phyloP scores from a whole-genome alignment of 352 stramenopile genomes.

The Pythium rishiriense region DNA sequence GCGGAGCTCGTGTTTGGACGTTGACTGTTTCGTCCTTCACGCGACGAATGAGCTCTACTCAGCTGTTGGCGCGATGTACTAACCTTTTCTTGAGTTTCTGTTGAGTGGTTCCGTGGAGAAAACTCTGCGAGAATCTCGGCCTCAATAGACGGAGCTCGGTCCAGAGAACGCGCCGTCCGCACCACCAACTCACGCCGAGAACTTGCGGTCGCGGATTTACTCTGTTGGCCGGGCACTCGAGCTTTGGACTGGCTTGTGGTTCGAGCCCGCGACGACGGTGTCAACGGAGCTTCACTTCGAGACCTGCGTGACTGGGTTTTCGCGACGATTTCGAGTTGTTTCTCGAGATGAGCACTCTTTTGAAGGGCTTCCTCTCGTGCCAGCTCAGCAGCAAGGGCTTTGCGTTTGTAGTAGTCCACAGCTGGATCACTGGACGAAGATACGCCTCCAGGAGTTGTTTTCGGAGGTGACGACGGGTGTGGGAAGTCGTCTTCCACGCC shows the following conservation, averaged over 20 bases:
- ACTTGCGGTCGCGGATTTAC: not conserved
- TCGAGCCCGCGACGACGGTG: not conserved
- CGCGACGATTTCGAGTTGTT: conserved; percentile 30
- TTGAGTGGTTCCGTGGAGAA: conserved; percentile 12
- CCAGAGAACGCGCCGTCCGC: not conserved
- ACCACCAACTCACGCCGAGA: not conserved
- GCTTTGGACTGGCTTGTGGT: not conserved
- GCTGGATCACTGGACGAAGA: not conserved
- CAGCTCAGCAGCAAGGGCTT: conserved; percentile 29
- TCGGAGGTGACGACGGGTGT: not conserved
- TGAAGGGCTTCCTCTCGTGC: conserved; percentile 31
- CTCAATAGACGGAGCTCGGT: conserved; percentile 32
- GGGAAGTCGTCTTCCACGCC: conserved; percentile 3
- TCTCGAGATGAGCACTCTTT: conserved; percentile 27
- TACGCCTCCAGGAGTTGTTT: not conserved
- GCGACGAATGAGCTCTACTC: not conserved
- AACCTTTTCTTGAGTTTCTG: too few species aligned
- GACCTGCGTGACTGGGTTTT: conserved; percentile 12
- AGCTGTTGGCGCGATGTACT: not conserved
- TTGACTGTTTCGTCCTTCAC: not conserved
- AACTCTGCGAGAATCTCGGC: conserved; percentile 35
- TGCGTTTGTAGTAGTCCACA: conserved; percentile 34
- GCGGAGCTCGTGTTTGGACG: not conserved
- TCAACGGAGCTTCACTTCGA: not conserved
- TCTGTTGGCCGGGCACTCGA: not conserved